Percentiles rank a stretch among this genome's conserved stretches.
phyloP scores from a whole-genome alignment of 441 rosid species.

The Lepidium campestre region DNA sequence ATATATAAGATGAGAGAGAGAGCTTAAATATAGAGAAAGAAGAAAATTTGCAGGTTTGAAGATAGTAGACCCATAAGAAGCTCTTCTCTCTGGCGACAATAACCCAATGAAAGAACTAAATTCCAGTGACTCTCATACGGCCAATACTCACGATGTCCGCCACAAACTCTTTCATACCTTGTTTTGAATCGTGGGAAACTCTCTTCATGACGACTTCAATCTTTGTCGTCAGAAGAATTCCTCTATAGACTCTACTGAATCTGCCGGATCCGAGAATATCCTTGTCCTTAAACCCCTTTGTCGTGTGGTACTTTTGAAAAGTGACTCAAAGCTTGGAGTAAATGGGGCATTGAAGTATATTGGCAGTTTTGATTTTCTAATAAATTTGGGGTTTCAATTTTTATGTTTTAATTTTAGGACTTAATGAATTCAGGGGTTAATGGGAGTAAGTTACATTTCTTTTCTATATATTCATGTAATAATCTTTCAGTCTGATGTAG shows the following conservation, averaged over 20 bases:
- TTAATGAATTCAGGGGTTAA: no score
- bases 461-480: no score
- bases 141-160: constrained; percentile 77
- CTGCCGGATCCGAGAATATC: constrained; percentile 69
- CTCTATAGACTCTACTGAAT: constrained; percentile 67
- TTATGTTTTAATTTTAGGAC: no score
- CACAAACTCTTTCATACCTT: constrained; percentile 73
- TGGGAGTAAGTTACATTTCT: no score
- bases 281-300: constrained; percentile 47
- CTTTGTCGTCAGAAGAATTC: constrained; percentile 42
- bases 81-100: constrained; percentile 61
- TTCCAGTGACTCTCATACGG: constrained; percentile 75
- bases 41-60: no score
- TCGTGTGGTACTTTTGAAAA: constrained; percentile 57
- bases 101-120: constrained; percentile 65
- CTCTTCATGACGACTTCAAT: constrained; percentile 62
- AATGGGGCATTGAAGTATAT: no score
- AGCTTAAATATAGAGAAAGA: no score
- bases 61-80: constrained; percentile 67
- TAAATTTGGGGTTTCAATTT: no score
- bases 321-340: no score
- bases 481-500: no score
- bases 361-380: no score
- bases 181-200: constrained; percentile 69
- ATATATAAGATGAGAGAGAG: no score